Conservation (phyloP, 805 yeast species). For the Pichia exigua region DNA sequence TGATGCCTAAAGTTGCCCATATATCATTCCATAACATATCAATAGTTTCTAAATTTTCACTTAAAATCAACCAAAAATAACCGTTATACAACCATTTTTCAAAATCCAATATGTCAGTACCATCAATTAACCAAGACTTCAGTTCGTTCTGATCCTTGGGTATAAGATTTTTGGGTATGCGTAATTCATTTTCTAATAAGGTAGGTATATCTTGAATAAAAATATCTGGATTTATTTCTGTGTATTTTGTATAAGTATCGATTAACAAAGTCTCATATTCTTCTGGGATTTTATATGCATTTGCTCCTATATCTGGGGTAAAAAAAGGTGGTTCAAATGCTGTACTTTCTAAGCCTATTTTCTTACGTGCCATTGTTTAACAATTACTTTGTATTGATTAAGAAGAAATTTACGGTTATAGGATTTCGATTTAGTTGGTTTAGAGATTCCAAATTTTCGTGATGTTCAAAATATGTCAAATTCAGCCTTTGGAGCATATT, state of each 20-base stretch:
- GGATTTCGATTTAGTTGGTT: too few species aligned
- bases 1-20: not conserved
- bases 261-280: constrained; percentile 38
- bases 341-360: not conserved
- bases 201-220: constrained; percentile 21
- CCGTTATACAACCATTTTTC: constrained; percentile 36
- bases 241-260: constrained; percentile 33
- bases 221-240: constrained; percentile 33
- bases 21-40: constrained; percentile 36
- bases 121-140: constrained; percentile 13
- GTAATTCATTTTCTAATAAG: constrained; percentile 1
- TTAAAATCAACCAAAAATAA: constrained; percentile 33
- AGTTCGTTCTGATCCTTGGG: not conserved
- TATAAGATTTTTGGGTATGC: constrained; percentile 6
- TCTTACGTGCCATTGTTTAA: not conserved
- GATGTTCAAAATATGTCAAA: not conserved
- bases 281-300: constrained; percentile 28
- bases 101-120: constrained; percentile 37
- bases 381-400: too few species aligned
- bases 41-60: constrained; percentile 26
- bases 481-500: not conserved
- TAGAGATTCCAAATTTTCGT: not conserved
- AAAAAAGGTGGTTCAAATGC: constrained; percentile 14
- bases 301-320: constrained; percentile 1
- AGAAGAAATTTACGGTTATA: too few species aligned